These are phyloP conservation scores for Mrakia frigida DNA, from an alignment of 768 basidiomycete genomes.

Conservation along the genomic window DNA sequence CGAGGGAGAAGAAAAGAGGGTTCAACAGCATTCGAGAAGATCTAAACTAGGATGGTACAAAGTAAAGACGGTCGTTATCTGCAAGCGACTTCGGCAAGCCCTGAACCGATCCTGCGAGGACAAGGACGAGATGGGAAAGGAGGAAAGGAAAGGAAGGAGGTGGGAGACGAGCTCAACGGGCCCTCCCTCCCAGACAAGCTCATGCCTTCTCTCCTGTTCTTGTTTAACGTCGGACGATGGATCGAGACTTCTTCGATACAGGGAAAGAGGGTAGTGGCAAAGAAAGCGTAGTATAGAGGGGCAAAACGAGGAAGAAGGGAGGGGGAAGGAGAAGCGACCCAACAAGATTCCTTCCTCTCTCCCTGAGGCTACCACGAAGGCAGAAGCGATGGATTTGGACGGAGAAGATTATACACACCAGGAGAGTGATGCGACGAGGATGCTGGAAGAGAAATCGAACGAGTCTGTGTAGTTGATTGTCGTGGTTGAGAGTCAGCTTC, in stretches of 20 bases:
- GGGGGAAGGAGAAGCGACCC: background rate
- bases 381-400: background rate
- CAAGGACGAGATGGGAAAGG: background rate
- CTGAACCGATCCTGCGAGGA: too few relatives aligned
- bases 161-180: background rate
- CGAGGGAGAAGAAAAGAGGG: background rate
- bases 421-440: background rate
- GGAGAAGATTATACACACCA: conserved; percentile 2
- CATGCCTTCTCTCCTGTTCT: background rate
- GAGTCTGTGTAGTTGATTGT: background rate
- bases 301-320: background rate
- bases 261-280: too few relatives aligned
- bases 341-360: background rate
- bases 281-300: conserved; percentile 2
- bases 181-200: background rate
- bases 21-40: background rate
- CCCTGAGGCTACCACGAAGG: background rate
- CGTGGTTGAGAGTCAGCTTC: background rate
- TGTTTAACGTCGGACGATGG: background rate
- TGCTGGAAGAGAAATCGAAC: background rate
- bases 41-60: background rate
- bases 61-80: background rate
- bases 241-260: background rate
- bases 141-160: background rate
- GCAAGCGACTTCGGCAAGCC: background rate